phyloP scores from a whole-genome alignment of 306 rosid species.

The Quercus dentata region DNA sequence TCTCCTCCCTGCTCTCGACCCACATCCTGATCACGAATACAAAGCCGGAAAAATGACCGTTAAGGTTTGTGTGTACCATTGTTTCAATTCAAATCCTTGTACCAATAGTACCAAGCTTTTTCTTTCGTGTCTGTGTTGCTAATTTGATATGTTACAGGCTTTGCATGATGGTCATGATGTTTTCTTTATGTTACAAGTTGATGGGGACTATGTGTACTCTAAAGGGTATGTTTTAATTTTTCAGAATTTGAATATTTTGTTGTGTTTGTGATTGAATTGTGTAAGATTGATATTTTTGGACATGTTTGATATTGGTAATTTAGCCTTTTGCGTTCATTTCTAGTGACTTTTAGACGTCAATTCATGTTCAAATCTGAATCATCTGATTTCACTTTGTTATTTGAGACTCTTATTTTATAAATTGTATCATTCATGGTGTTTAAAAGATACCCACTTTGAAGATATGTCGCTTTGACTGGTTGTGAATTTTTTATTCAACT shows the following conservation, averaged over 20 bases:
- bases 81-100: background rate
- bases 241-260: background rate
- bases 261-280: background rate
- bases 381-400: background rate
- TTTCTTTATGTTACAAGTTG: conserved; percentile 80
- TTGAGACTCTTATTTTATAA: background rate
- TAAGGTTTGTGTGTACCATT: conserved; percentile 44
- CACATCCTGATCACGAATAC: conserved; percentile 69
- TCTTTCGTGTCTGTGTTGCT: background rate
- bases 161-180: conserved; percentile 85
- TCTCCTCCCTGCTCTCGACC: conserved; percentile 87
- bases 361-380: background rate
- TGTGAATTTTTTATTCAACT: background rate
- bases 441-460: background rate
- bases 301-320: background rate
- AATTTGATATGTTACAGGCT: conserved; percentile 45
- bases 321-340: background rate
- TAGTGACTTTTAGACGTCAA: background rate
- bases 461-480: background rate
- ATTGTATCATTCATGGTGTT: background rate
- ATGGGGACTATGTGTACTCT: conserved; percentile 65
- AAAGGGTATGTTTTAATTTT: conserved; percentile 57
- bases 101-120: background rate
- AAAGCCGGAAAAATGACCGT: conserved; percentile 72
- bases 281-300: background rate